Evolutionary conservation across 371 early-diverging fungal genomes (phyloP), one percentile per base, ranked within the genome.

Genomic region (Syncephalastrum contaminatum): DNA sequence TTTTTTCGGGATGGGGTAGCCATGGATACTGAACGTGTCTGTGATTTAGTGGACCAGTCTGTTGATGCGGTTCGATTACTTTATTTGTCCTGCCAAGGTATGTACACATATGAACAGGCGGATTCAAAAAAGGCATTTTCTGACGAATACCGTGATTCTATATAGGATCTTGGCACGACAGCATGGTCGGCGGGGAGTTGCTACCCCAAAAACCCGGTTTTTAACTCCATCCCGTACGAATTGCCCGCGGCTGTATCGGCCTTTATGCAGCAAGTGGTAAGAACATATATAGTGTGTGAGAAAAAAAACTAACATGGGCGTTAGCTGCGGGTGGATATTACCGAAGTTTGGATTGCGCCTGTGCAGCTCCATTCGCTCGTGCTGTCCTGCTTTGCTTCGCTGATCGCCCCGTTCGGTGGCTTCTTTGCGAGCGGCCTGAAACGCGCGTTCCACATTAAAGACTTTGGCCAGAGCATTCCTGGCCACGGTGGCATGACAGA

Each of bases 401-500:
- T 98, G 54, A 94, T 99, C 61, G 99, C 99, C 16, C 99, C 99
- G 12, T 98, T 99, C 75, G 98, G 98, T 30, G 99, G 99, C 4
- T 98, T 99, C 83, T 97, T 99, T 80, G 99, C 99, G 8, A 94
- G 94, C 66, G 99, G 94, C 3, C 87, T 95, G 36, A 99, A 99
- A 75, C 84, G 99, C 36, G 97, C 98, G 0, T 98, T 97, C 80
- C 91, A 96, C 52, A 90, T 98, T 67, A 99, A 99, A 66, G 99
- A 99, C 69, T 99, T 99, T 73, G 95, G 97, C 15, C 86, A 94
- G 58, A 88, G 89, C 44, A 99, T 99, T 64, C 99, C 99, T 8
- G 98, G 97, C 27, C 97, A 98, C 63, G 99, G 99, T 51, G 99
- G 99, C 8, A 79, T 99, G 56, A 95, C 98, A 0, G 99, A 99